Conservation (phyloP, 1,139 yeast genomes). For the Diutina pseudorugosa region DNA sequence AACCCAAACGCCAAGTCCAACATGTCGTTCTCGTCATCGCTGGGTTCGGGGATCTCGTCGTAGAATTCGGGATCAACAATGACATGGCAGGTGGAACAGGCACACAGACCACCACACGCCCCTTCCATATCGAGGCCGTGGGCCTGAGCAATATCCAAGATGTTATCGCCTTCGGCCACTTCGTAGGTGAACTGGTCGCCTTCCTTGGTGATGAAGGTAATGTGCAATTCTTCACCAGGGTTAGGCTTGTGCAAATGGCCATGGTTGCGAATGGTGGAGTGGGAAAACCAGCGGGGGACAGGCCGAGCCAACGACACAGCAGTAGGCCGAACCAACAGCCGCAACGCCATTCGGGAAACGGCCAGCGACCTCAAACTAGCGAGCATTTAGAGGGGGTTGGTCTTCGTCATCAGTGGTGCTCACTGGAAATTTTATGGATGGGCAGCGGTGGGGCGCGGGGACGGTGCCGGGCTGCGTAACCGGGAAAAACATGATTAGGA, state of each 20-base stretch:
- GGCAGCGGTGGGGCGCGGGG: neutral
- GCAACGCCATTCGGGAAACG: neutral
- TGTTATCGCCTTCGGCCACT: slow-evolving; percentile 85
- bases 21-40: slow-evolving; percentile 97
- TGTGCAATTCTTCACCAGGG: slow-evolving; percentile 84
- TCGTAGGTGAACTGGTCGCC: slow-evolving; percentile 74
- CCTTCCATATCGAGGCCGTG: slow-evolving; percentile 93
- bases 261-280: slow-evolving; percentile 23
- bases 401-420: neutral
- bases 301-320: no score
- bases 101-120: slow-evolving; percentile 98
- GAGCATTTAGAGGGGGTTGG: neutral
- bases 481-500: neutral
- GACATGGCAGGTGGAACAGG: slow-evolving; percentile 95
- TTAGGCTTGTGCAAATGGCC: slow-evolving; percentile 86
- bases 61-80: slow-evolving; percentile 91
- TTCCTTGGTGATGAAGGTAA: slow-evolving; percentile 86
- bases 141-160: slow-evolving; percentile 92
- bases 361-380: neutral
- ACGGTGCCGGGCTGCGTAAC: neutral
- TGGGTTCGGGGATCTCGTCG: slow-evolving; percentile 88
- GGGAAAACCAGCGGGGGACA: neutral
- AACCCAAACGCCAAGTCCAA: slow-evolving; percentile 93
- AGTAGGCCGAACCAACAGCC: neutral
- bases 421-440: neutral